phyloP scores from a whole-genome alignment of 2,329 filamentous ascomycete species.

The Gliomastix tumulicola region DNA sequence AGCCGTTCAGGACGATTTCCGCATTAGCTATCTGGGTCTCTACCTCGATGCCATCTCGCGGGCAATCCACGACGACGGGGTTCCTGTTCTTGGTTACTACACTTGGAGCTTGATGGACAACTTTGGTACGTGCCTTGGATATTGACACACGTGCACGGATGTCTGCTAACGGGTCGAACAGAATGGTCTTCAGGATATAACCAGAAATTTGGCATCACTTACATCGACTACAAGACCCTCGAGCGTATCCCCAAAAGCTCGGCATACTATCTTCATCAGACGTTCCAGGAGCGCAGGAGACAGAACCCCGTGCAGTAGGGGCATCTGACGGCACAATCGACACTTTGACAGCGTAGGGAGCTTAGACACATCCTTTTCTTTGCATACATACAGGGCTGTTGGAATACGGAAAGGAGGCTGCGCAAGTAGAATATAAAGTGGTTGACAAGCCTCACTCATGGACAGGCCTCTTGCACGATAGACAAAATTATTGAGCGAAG shows the following conservation, averaged over 20 bases:
- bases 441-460: no score
- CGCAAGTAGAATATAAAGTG: no score
- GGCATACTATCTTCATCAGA: constrained; percentile 8
- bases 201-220: constrained; percentile 16
- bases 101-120: constrained; percentile 88
- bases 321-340: no score
- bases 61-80: constrained; percentile 64
- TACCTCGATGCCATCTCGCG: constrained; percentile 74
- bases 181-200: constrained; percentile 13
- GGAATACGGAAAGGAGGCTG: no score
- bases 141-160: no score
- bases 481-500: no score
- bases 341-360: no score
- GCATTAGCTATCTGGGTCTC: constrained; percentile 68
- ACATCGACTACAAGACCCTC: constrained; percentile 16
- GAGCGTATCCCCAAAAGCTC: constrained; percentile 16
- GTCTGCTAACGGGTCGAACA: not conserved
- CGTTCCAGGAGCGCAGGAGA: constrained; percentile 10
- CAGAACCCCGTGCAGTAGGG: no score
- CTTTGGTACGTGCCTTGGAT: constrained; percentile 43
- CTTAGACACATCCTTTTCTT: no score
- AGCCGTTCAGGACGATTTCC: constrained; percentile 74
- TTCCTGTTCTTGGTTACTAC: constrained; percentile 73
- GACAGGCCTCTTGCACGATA: no score
- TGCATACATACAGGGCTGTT: no score